Conservation (phyloP, 257 asterid genomes). For the Solanum tacnaense region DNA sequence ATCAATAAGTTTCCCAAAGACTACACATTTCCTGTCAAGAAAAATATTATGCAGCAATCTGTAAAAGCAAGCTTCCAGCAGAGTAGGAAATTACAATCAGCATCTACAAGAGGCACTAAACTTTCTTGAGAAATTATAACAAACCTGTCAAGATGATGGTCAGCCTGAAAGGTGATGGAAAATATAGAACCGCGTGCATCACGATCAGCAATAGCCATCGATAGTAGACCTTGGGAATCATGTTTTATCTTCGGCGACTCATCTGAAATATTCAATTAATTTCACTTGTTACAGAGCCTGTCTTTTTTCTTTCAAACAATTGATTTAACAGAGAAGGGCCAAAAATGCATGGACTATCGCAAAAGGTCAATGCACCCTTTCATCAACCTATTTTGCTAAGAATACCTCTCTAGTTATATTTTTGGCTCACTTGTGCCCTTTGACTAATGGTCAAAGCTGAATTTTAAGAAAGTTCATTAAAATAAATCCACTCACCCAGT, state of each 20-base stretch:
- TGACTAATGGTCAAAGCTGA: neutral
- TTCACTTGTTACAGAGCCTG: conserved; percentile 3
- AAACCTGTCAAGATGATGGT: conserved; percentile 93
- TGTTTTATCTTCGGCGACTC: conserved; percentile 79
- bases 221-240: conserved; percentile 76
- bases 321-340: neutral
- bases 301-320: neutral
- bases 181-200: conserved; percentile 85
- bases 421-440: neutral
- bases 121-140: neutral
- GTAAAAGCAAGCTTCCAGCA: neutral
- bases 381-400: neutral
- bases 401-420: neutral
- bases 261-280: conserved; percentile 34
- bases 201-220: conserved; percentile 90
- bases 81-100: neutral
- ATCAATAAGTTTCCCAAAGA: conserved; percentile 85
- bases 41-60: neutral
- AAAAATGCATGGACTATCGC: neutral
- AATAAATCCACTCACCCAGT: neutral
- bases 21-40: conserved; percentile 64
- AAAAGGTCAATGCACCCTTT: neutral
- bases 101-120: neutral
- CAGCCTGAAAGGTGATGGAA: conserved; percentile 72
- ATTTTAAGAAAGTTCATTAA: neutral